A percentile compares a stretch with the other conserved stretches of the same genome.
Evolutionary conservation across 768 basidiomycete genomes (phyloP).

Genomic region (Baorangia bicolor): DNA sequence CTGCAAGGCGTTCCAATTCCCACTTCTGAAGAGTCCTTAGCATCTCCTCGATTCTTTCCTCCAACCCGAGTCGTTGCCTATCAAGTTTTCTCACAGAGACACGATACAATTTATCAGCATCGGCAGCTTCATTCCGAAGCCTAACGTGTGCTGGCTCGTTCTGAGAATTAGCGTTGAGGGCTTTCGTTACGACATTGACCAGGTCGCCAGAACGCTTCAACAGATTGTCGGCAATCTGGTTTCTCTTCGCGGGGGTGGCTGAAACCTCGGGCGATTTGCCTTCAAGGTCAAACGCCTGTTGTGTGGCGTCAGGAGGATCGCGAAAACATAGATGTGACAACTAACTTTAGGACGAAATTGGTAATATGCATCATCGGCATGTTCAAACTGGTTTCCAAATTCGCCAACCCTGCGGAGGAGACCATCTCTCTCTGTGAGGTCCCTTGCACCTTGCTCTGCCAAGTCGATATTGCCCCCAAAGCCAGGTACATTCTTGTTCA

Average conservation of each 20-base stretch:
- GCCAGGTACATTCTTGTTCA: conserved; percentile 72
- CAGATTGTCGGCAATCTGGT: conserved; percentile 50
- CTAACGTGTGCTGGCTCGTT: conserved; percentile 69
- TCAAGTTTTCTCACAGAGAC: conserved; percentile 81
- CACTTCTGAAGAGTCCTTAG: conserved; percentile 78
- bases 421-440: conserved; percentile 52
- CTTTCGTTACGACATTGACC: conserved; percentile 72
- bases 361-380: conserved; percentile 75
- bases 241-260: conserved; percentile 28
- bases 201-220: conserved; percentile 69
- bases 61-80: conserved; percentile 78
- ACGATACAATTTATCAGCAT: conserved; percentile 78
- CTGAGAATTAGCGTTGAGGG: conserved; percentile 46
- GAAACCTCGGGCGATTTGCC: conserved; percentile 25
- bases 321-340: conserved; percentile 11
- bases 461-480: conserved; percentile 76
- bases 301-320: conserved; percentile 20
- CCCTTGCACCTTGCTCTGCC: conserved; percentile 68
- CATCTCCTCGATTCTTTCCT: conserved; percentile 83
- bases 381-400: conserved; percentile 78
- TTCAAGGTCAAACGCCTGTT: conserved; percentile 32
- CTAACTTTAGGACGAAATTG: conserved; percentile 80
- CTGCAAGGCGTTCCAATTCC: conserved; percentile 80
- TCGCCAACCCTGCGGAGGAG: conserved; percentile 76
- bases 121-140: conserved; percentile 74